Percentiles rank a stretch among this genome's conserved stretches.
Conservation (phyloP, 1,139 yeast species). For the Nakaseomyces sp. region DNA sequence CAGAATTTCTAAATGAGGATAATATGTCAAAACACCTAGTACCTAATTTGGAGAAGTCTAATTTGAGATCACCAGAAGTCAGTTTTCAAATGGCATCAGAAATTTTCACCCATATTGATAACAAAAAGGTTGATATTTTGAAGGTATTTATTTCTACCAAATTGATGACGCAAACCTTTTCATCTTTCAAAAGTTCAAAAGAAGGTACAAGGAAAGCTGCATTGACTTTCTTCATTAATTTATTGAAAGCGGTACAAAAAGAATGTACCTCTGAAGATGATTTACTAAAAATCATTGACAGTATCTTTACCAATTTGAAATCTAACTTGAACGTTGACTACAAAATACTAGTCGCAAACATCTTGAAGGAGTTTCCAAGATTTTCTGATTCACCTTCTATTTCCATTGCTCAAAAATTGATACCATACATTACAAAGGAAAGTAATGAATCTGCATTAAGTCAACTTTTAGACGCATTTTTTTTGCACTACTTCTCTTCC, state of each 20-base stretch:
- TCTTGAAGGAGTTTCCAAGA: slow-evolving; percentile 33
- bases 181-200: slow-evolving; percentile 66
- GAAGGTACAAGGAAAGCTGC: slow-evolving; percentile 53
- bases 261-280: slow-evolving; percentile 19
- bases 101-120: slow-evolving; percentile 36
- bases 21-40: slow-evolving; percentile 39
- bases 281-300: slow-evolving; percentile 37
- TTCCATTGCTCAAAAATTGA: slow-evolving; percentile 38
- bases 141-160: slow-evolving; percentile 40
- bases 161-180: slow-evolving; percentile 49
- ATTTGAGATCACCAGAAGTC: slow-evolving; percentile 73
- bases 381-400: slow-evolving; percentile 27
- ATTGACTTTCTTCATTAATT: slow-evolving; percentile 33
- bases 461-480: slow-evolving; percentile 44
- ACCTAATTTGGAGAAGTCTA: slow-evolving; percentile 65
- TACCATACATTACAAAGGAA: slow-evolving; percentile 57
- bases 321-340: slow-evolving; percentile 60
- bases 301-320: slow-evolving; percentile 50
- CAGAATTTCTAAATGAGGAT: slow-evolving; percentile 37
- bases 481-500: slow-evolving; percentile 35
- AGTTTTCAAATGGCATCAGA: slow-evolving; percentile 46
- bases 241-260: slow-evolving; percentile 15
- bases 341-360: slow-evolving; percentile 41
- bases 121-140: slow-evolving; percentile 33
- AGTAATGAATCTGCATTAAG: slow-evolving; percentile 59